Percentiles rank a stretch among this genome's conserved stretches.
phyloP scores from a whole-genome alignment of 225 moss, liverwort and hornwort genomes.

The Straminergon stramineum region DNA sequence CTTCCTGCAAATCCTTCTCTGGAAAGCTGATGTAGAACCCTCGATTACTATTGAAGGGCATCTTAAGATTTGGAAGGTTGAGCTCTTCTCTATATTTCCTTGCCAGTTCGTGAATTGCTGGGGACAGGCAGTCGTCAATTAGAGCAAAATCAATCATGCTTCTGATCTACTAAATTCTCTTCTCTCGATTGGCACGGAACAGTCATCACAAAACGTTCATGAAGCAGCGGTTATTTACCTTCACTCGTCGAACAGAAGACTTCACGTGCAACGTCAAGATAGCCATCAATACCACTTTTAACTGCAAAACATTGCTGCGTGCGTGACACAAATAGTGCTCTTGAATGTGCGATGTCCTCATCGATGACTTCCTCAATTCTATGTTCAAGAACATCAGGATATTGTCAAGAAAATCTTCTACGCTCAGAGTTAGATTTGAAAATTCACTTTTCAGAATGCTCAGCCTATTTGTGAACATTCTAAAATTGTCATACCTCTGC shows the following conservation, averaged over 20 bases:
- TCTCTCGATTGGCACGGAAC: background rate
- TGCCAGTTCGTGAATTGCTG: conserved; percentile 83
- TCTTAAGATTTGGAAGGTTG: conserved; percentile 67
- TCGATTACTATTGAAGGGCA: conserved; percentile 72
- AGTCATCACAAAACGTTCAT: background rate
- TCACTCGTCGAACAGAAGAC: conserved; percentile 85
- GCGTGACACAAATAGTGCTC: conserved; percentile 59
- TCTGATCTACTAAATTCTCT: background rate
- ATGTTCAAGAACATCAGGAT: conserved; percentile 1
- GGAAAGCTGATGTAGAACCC: conserved; percentile 79
- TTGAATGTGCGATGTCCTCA: conserved; percentile 53
- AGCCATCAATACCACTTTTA: conserved; percentile 71
- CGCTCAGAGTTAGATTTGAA: background rate
- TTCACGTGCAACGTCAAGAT: conserved; percentile 77
- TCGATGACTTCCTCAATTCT: conserved; percentile 83
- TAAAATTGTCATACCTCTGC: conserved; percentile 28
- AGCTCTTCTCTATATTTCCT: conserved; percentile 66
- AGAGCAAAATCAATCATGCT: background rate
- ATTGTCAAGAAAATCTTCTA: background rate
- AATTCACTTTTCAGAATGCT: background rate
- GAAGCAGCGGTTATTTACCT: conserved; percentile 34
- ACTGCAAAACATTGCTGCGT: conserved; percentile 90
- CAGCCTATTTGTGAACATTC: background rate
- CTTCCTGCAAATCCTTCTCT: conserved; percentile 47
- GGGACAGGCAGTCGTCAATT: background rate